Evolutionary conservation across 352 stramenopile species (phyloP).

Genomic region (Thalassiosira livingstoniorum): DNA sequence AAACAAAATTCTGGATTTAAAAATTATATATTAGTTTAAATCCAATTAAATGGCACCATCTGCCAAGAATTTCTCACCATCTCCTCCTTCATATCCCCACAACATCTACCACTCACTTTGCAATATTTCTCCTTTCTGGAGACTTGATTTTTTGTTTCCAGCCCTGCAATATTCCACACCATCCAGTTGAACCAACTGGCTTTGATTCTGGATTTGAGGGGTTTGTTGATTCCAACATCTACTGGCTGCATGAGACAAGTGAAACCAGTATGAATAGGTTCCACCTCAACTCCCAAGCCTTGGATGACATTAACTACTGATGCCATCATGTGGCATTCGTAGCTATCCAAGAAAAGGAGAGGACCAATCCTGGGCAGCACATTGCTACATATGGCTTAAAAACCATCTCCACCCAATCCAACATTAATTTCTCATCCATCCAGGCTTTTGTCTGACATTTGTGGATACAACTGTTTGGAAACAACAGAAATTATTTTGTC

Average conservation of each 20-base stretch:
- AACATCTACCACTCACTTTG: too few relatives aligned
- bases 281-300: too few relatives aligned
- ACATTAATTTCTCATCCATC: conserved; percentile 10
- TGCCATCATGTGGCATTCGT: conserved; percentile 5
- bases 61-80: too few relatives aligned
- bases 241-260: not conserved
- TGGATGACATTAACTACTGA: too few relatives aligned
- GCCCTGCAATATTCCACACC: too few relatives aligned
- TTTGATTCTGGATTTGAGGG: not conserved
- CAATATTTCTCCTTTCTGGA: too few relatives aligned
- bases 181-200: not conserved
- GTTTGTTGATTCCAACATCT: not conserved
- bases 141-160: too few relatives aligned
- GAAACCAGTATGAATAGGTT: not conserved
- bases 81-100: too few relatives aligned
- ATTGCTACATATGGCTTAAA: conserved; percentile 2
- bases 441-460: conserved; percentile 15
- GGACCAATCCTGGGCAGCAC: not conserved
- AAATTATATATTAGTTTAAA: too few relatives aligned
- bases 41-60: too few relatives aligned
- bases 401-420: conserved; percentile 6
- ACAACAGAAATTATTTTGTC: not conserved
- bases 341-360: not conserved
- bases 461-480: not conserved
- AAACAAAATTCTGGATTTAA: too few relatives aligned